A percentile compares a stretch with the other conserved stretches of the same genome.
phyloP scores from a whole-genome alignment of 371 early-diverging fungal genomes.

The Haplosporangium sp. region DNA sequence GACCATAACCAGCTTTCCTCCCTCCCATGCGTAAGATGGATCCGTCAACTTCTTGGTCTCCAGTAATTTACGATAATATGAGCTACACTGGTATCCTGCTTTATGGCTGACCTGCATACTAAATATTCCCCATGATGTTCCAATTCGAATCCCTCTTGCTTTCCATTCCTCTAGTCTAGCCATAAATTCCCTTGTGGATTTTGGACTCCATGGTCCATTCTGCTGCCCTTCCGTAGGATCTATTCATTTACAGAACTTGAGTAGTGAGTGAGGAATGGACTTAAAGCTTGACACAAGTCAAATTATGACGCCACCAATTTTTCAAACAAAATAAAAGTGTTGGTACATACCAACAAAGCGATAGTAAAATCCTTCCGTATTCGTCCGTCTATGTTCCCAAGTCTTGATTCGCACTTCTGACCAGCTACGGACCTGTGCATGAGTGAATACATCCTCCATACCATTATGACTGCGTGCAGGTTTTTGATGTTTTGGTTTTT shows the following conservation, averaged over 20 bases:
- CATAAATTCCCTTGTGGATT: conserved; percentile 67
- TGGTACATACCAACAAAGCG: conserved; percentile 70
- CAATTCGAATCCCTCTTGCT: conserved; percentile 62
- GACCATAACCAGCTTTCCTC: conserved; percentile 66
- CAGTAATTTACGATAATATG: conserved; percentile 68
- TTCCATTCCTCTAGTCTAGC: conserved; percentile 67
- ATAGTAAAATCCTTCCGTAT: conserved; percentile 76
- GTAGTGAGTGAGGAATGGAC: not conserved
- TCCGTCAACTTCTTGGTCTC: conserved; percentile 61
- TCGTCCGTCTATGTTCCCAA: conserved; percentile 65
- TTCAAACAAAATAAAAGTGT: not conserved
- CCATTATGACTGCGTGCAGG: conserved; percentile 35
- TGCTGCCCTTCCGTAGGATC: conserved; percentile 69
- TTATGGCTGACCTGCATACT: conserved; percentile 68
- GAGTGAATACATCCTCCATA: conserved; percentile 68
- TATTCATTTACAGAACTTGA: conserved; percentile 1
- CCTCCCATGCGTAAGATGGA: conserved; percentile 62
- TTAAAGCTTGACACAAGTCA: not conserved
- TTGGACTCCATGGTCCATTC: conserved; percentile 65
- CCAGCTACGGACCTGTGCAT: conserved; percentile 66
- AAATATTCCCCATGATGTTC: conserved; percentile 72
- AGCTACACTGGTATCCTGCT: conserved; percentile 77
- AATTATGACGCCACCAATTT: not conserved
- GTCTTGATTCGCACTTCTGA: conserved; percentile 70
- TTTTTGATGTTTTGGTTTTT: conserved; percentile 19